Evolutionary conservation across 2,329 filamentous ascomycete genomes (phyloP).

Genomic region (Onygenales sp.): DNA sequence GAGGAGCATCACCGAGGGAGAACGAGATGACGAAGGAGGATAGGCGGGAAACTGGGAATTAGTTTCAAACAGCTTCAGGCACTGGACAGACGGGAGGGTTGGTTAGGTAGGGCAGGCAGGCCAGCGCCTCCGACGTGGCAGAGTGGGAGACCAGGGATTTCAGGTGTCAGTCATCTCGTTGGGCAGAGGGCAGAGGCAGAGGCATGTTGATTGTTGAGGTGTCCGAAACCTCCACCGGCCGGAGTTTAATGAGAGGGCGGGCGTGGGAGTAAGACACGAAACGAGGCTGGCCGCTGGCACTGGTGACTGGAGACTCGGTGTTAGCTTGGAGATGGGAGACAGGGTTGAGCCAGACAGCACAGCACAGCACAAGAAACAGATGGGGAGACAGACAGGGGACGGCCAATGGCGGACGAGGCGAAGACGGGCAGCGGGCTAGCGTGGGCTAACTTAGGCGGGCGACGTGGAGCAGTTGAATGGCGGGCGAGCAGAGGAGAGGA

Average conservation of each 20-base stretch:
- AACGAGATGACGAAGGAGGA: constrained; percentile 5
- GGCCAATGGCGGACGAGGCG: too few relatives aligned
- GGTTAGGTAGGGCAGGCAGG: neutral
- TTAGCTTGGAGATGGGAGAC: neutral
- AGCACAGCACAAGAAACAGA: too few relatives aligned
- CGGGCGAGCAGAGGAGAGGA: neutral
- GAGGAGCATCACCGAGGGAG: constrained; percentile 21
- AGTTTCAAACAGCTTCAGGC: neutral
- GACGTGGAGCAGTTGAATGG: constrained; percentile 14
- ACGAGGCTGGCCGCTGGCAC: constrained; percentile 5
- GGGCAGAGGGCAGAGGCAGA: constrained; percentile 10
- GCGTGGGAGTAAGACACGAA: neutral
- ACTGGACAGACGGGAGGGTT: neutral
- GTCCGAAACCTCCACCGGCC: neutral
- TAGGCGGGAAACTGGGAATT: neutral
- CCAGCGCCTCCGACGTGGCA: constrained; percentile 2
- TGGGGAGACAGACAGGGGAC: too few relatives aligned
- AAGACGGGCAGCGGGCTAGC: too few relatives aligned
- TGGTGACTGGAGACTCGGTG: neutral
- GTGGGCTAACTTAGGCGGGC: too few relatives aligned
- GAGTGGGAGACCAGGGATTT: constrained; percentile 1
- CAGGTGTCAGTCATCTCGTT: constrained; percentile 2
- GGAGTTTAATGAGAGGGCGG: neutral
- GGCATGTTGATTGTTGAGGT: constrained; percentile 20
- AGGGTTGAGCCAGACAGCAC: too few relatives aligned